phyloP scores from a whole-genome alignment of 1,284 basidiomycete species.

The Golubevia sp. region DNA sequence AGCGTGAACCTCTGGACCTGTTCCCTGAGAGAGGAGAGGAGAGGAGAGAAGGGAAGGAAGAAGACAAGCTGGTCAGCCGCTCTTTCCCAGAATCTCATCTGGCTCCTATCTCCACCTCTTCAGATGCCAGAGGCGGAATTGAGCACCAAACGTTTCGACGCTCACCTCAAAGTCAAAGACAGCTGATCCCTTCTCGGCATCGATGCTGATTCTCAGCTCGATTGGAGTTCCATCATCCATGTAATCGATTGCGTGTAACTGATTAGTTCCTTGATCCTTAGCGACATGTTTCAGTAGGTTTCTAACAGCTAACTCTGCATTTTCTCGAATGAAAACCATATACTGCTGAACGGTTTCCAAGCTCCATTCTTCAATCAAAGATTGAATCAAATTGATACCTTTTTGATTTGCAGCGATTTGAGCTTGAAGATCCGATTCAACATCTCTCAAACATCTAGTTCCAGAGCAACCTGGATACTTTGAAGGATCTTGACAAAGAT shows the following conservation, averaged over 20 bases:
- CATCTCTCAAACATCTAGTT: slow-evolving; percentile 52
- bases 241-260: slow-evolving; percentile 43
- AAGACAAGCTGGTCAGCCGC: too few relatives aligned
- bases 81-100: too few relatives aligned
- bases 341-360: slow-evolving; percentile 54
- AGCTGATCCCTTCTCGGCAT: slow-evolving; percentile 45
- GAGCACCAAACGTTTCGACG: too few relatives aligned
- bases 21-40: slow-evolving; percentile 19
- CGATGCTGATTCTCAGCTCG: slow-evolving; percentile 46
- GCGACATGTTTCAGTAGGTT: slow-evolving; percentile 50
- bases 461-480: slow-evolving; percentile 57
- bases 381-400: slow-evolving; percentile 55
- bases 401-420: slow-evolving; percentile 61
- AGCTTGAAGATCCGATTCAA: slow-evolving; percentile 56
- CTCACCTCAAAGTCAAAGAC: slow-evolving; percentile 48
- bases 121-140: too few relatives aligned
- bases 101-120: too few relatives aligned
- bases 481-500: slow-evolving; percentile 50
- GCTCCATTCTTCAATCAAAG: slow-evolving; percentile 54
- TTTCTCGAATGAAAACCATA: slow-evolving; percentile 53
- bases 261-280: slow-evolving; percentile 26
- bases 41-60: neutral
- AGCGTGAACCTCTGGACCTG: slow-evolving; percentile 57
- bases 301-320: slow-evolving; percentile 55
- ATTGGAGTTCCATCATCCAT: slow-evolving; percentile 42